Evolutionary conservation across 164 flowering plant genomes (phyloP).

Genomic region (Kalanchoe fedtschenkoi): DNA sequence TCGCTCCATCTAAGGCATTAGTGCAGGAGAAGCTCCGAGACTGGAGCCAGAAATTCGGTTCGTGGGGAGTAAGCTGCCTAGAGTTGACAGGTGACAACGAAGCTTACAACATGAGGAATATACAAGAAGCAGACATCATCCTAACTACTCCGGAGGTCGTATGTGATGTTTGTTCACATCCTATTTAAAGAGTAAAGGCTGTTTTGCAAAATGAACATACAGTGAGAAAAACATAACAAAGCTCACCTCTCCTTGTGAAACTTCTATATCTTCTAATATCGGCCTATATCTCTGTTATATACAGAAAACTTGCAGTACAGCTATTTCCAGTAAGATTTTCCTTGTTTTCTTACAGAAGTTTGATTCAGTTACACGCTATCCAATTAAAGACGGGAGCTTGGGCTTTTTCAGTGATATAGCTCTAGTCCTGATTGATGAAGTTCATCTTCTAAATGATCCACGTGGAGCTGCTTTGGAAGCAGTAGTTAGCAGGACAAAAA

Average conservation of each 20-base stretch:
- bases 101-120: conserved; percentile 36
- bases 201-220: no score
- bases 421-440: conserved; percentile 96
- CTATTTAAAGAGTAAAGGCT: neutral
- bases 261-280: no score
- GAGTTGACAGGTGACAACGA: conserved; percentile 96
- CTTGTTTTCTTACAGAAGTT: conserved; percentile 51
- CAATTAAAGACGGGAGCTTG: conserved; percentile 83
- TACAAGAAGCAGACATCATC: conserved; percentile 84
- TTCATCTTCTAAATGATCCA: conserved; percentile 88
- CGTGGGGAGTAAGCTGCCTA: conserved; percentile 76
- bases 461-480: conserved; percentile 97
- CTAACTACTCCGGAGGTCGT: conserved; percentile 94
- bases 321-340: conserved; percentile 2
- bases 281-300: neutral
- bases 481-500: conserved; percentile 84
- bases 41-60: conserved; percentile 83
- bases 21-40: conserved; percentile 93
- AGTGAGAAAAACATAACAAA: no score
- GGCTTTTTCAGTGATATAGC: conserved; percentile 92
- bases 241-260: no score
- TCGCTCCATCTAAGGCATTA: conserved; percentile 96
- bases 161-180: neutral
- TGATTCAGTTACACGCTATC: conserved; percentile 85
- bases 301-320: neutral